A percentile compares a stretch with the other conserved stretches of the same genome.
These are phyloP conservation scores for Auxenochlorella pyrenoidosa DNA, from an alignment of 139 green algal genomes.

Conservation along the genomic window DNA sequence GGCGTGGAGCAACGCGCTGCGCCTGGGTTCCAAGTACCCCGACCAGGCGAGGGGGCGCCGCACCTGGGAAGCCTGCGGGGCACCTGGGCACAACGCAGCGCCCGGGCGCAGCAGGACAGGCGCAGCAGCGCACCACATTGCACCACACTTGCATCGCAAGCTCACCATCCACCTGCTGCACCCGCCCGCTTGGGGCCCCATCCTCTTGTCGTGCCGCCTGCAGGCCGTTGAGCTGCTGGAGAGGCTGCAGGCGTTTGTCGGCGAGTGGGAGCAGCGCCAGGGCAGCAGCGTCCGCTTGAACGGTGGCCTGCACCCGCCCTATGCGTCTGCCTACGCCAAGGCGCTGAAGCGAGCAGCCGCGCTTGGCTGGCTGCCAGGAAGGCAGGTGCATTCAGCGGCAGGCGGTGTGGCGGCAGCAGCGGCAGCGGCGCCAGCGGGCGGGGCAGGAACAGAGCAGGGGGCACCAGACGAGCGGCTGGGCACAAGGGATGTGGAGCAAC, in stretches of 20 bases:
- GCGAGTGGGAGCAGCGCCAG: slow-evolving; percentile 14
- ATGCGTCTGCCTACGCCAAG: neutral
- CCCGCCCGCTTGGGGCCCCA: neutral
- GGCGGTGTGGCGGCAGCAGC: neutral
- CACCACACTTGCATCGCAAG: too few species aligned
- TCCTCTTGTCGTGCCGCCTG: neutral
- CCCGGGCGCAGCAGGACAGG: too few species aligned
- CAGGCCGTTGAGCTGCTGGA: neutral
- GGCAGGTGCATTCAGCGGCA: neutral
- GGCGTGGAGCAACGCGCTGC: slow-evolving; percentile 18
- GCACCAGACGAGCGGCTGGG: too few species aligned
- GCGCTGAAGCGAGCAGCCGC: neutral
- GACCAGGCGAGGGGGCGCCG: neutral
- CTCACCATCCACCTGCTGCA: too few species aligned
- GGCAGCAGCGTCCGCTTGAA: neutral
- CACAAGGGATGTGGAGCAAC: too few species aligned
- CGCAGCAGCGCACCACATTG: too few species aligned
- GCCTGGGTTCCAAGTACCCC: slow-evolving; percentile 2
- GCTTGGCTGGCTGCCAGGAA: neutral
- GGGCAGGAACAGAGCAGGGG: neutral
- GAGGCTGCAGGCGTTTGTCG: slow-evolving; percentile 7
- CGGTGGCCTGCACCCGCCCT: neutral
- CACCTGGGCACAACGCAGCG: too few species aligned
- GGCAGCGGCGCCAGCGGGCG: too few species aligned
- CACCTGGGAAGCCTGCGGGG: neutral